Evolutionary conservation across 805 yeast genomes (phyloP).

Genomic region (Candida methanosorbosa): DNA sequence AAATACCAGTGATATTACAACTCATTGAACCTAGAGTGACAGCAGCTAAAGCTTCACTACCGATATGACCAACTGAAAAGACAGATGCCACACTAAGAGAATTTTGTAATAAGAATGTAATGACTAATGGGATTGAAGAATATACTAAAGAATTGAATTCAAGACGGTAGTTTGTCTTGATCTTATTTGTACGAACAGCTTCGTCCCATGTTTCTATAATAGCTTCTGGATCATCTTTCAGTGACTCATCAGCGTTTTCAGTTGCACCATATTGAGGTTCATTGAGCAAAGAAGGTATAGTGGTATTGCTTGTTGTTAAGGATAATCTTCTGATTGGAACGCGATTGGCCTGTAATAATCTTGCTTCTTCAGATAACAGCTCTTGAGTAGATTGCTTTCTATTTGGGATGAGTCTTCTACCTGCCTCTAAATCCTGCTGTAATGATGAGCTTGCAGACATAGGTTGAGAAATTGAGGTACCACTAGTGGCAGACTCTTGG

Average conservation of each 20-base stretch:
- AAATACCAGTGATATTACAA: slow-evolving; percentile 47
- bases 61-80: slow-evolving; percentile 49
- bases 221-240: slow-evolving; percentile 13
- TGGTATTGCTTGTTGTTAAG: background rate
- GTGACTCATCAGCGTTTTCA: slow-evolving; percentile 1
- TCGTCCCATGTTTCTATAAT: slow-evolving; percentile 24
- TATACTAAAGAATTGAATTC: slow-evolving; percentile 20
- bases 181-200: slow-evolving; percentile 11
- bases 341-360: slow-evolving; percentile 16
- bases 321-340: slow-evolving; percentile 17
- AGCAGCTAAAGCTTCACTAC: slow-evolving; percentile 50
- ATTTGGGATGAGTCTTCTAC: too few species aligned
- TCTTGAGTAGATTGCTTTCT: background rate
- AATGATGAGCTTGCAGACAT: too few species aligned
- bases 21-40: slow-evolving; percentile 50
- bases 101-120: slow-evolving; percentile 46
- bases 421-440: background rate
- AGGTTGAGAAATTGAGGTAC: too few species aligned
- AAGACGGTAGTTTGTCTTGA: slow-evolving; percentile 2
- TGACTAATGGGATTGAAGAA: slow-evolving; percentile 41
- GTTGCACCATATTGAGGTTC: slow-evolving; percentile 6
- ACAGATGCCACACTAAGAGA: slow-evolving; percentile 47
- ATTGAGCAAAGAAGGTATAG: background rate
- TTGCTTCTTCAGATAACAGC: slow-evolving; percentile 20
- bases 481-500: background rate